A percentile compares a stretch with the other conserved stretches of the same genome.
Conservation (phyloP, 768 basidiomycete genomes). For the Neoboletus magnificus region DNA sequence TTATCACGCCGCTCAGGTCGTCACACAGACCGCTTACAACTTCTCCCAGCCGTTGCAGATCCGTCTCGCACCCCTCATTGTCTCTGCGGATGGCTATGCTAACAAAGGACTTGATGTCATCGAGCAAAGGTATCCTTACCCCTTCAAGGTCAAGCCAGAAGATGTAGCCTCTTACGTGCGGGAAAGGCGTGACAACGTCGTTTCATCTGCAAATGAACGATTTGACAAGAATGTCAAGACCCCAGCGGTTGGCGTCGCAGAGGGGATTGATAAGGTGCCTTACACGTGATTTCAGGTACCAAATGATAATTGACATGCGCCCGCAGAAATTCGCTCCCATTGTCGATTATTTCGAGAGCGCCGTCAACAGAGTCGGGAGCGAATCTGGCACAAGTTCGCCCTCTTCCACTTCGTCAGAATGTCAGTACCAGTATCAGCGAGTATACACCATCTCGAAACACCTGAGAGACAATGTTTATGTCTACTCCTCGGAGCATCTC, state of each 20-base stretch:
- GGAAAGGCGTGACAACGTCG: conserved; percentile 52
- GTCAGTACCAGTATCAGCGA: conserved; percentile 77
- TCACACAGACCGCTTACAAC: conserved; percentile 58
- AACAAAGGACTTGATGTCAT: conserved; percentile 76
- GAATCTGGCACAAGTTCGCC: conserved; percentile 47
- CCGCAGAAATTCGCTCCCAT: conserved; percentile 67
- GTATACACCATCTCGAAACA: conserved; percentile 62
- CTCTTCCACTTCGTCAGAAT: conserved; percentile 47
- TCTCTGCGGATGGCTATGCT: conserved; percentile 59
- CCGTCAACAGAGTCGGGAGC: conserved; percentile 46
- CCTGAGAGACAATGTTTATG: conserved; percentile 58
- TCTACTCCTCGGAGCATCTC: conserved; percentile 68
- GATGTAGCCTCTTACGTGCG: conserved; percentile 63
- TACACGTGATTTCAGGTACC: conserved; percentile 17
- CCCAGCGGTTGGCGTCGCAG: conserved; percentile 59
- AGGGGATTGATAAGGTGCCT: conserved; percentile 70
- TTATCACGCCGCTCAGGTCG: conserved; percentile 60
- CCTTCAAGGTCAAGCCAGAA: conserved; percentile 71
- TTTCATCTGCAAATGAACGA: conserved; percentile 54
- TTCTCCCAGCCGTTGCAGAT: conserved; percentile 64
- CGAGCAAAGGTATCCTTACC: conserved; percentile 68
- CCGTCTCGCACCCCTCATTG: conserved; percentile 62
- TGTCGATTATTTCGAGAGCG: conserved; percentile 65
- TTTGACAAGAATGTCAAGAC: conserved; percentile 63
- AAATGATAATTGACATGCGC: conserved; percentile 8